Percentiles rank a stretch among this genome's conserved stretches.
These are phyloP conservation scores for Gentiana straminea DNA, from an alignment of 257 asterid species.

Conservation along the genomic window DNA sequence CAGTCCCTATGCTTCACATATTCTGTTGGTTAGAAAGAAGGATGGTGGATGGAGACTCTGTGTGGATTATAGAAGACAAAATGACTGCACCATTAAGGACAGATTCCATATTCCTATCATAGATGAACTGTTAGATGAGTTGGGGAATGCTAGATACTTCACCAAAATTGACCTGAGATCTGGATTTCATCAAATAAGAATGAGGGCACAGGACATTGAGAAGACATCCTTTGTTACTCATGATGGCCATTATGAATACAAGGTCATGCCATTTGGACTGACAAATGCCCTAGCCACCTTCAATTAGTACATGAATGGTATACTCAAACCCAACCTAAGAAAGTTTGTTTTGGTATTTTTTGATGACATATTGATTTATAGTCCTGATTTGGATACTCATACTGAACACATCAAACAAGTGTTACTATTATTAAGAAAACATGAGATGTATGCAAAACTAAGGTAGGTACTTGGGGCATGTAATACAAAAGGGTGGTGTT, in stretches of 20 bases:
- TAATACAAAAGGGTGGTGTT: neutral
- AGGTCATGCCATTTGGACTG: neutral
- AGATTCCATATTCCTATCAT: neutral
- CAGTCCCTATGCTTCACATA: too few relatives aligned
- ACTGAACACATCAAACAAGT: neutral
- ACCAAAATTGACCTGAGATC: neutral
- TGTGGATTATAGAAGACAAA: neutral
- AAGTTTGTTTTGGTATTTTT: slow-evolving; percentile 7
- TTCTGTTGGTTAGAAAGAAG: too few relatives aligned
- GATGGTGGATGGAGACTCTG: too few relatives aligned
- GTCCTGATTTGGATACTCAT: neutral
- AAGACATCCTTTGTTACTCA: neutral
- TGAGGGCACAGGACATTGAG: neutral
- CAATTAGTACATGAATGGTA: neutral
- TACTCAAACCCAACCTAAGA: neutral
- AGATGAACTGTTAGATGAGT: slow-evolving; percentile 3
- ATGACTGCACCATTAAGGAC: neutral
- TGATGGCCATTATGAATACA: neutral
- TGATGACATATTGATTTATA: slow-evolving; percentile 2
- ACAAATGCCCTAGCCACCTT: neutral
- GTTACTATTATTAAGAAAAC: neutral
- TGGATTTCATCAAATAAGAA: neutral
- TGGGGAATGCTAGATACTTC: neutral
- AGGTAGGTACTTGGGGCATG: slow-evolving; percentile 4
- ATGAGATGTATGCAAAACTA: neutral